Base-by-base conservation (phyloP, 164 flowering plant genomes). In the Pachysandra terminalis region DNA sequence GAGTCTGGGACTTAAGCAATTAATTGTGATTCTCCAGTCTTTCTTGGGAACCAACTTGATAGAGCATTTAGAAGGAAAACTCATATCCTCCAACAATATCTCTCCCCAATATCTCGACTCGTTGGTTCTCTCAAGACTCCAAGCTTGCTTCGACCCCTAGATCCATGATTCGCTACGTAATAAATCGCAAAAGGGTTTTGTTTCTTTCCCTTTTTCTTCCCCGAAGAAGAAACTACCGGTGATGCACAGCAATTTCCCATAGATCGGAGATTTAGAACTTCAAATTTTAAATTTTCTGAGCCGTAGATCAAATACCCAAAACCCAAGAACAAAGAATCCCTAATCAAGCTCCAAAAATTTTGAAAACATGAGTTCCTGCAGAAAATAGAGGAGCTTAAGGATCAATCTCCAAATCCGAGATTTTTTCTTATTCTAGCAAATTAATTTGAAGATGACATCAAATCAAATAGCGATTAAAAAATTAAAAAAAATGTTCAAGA, bases 211-310 rank as follows among this genome's bases (percentile, higher is more conserved):
- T 74, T 83, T 65, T 63, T 76, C 65, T 72, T 76, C 61, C 53
- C 68, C 37, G 5, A 3, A 0, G 78, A 49, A 37, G 82, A 57
- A 26, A n/a, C 57, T 12, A 19, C 70, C 17, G 95, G 90, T 13
- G 67, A 62, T 0, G 56, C 82, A 75, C 98, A 92, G 65, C 98
- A 90, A 77, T 92, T 92, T 3, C 96, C 98, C 98, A 92, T 91
- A 54, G 56, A 59, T 80, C 77, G 66, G 70, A 56, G 37, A 55
- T 45, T 59, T 32, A 51, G 58, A 3, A 19, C 27, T 26, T 21
- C 32, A 32, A 59, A 27, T 48, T 26, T 21, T n/a, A 32, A 59
- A 21, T 32, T 19, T 32, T 22, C 48, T 25, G 53, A 3, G 45
- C 1, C 37, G 12, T 22, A 5, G 13, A n/a, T 19, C 14, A 14